A percentile compares a stretch with the other conserved stretches of the same genome.
Conservation (phyloP, 441 rosid genomes). For the Populus trichocarpa region DNA sequence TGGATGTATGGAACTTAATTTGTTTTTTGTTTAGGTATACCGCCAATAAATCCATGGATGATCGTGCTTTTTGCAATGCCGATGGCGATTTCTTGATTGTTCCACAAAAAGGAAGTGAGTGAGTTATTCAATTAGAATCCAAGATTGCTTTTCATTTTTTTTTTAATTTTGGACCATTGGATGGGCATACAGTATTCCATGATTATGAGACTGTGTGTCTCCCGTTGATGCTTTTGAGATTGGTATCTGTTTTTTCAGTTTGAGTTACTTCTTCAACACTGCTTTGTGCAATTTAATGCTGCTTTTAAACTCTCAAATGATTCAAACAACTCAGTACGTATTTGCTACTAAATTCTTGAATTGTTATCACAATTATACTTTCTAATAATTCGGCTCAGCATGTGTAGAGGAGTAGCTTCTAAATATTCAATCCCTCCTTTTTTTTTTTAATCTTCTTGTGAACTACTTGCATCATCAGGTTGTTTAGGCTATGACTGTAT, state of each 20-base stretch:
- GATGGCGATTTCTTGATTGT: slow-evolving; percentile 97
- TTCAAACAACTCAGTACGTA: neutral
- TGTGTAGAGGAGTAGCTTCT: neutral
- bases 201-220: neutral
- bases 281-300: neutral
- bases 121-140: slow-evolving; percentile 23
- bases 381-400: no score
- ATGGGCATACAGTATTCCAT: neutral
- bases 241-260: neutral
- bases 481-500: neutral
- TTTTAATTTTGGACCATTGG: neutral
- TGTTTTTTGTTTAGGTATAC: slow-evolving; percentile 46
- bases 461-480: neutral
- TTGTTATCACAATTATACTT: no score
- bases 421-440: neutral
- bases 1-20: neutral
- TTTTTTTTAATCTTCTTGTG: no score
- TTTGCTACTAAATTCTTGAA: no score
- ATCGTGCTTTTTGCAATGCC: slow-evolving; percentile 83
- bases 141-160: neutral
- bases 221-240: neutral
- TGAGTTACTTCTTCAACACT: neutral
- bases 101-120: slow-evolving; percentile 93
- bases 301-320: neutral
- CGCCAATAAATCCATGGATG: slow-evolving; percentile 86